Evolutionary conservation across 2,329 filamentous ascomycete genomes (phyloP).

Genomic region (Ophiostoma populinum): DNA sequence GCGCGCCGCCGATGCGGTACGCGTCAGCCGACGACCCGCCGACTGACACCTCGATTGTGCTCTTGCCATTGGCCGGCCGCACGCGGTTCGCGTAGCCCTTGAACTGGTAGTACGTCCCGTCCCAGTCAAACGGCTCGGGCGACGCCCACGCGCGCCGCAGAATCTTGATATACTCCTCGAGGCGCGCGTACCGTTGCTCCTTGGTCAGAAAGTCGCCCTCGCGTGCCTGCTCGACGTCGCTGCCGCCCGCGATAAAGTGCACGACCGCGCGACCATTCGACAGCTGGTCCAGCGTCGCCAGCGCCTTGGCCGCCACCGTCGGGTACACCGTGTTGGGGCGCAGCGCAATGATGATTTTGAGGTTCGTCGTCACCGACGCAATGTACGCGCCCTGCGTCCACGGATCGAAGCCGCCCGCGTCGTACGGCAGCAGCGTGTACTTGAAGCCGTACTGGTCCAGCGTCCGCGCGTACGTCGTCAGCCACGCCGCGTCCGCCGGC

Average conservation of each 20-base stretch:
- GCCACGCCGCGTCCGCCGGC: slow-evolving; percentile 34
- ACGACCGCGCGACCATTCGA: slow-evolving; percentile 36
- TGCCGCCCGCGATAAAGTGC: slow-evolving; percentile 46
- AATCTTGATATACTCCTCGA: slow-evolving; percentile 46
- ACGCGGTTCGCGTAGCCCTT: slow-evolving; percentile 38
- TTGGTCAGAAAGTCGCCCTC: slow-evolving; percentile 44
- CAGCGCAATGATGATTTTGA: slow-evolving; percentile 44
- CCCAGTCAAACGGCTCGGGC: slow-evolving; percentile 41
- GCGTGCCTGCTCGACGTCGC: slow-evolving; percentile 39
- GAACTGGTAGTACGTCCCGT: slow-evolving; percentile 41
- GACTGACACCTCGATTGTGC: slow-evolving; percentile 37
- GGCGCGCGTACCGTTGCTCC: slow-evolving; percentile 36
- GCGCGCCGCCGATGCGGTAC: slow-evolving; percentile 38
- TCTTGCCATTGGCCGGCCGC: slow-evolving; percentile 28
- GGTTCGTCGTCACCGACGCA: slow-evolving; percentile 35
- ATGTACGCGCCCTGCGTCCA: slow-evolving; percentile 43
- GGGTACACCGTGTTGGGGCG: slow-evolving; percentile 45
- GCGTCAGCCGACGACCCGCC: slow-evolving; percentile 41
- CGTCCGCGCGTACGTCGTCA: slow-evolving; percentile 36
- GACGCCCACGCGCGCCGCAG: slow-evolving; percentile 40
- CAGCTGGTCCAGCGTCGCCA: slow-evolving; percentile 44
- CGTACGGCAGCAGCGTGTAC: slow-evolving; percentile 44
- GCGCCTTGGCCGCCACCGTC: slow-evolving; percentile 42
- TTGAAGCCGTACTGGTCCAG: slow-evolving; percentile 44
- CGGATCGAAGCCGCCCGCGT: slow-evolving; percentile 35